Base-by-base conservation (phyloP, 2,329 filamentous ascomycete species). In the Pseudocercospora cruenta region DNA sequence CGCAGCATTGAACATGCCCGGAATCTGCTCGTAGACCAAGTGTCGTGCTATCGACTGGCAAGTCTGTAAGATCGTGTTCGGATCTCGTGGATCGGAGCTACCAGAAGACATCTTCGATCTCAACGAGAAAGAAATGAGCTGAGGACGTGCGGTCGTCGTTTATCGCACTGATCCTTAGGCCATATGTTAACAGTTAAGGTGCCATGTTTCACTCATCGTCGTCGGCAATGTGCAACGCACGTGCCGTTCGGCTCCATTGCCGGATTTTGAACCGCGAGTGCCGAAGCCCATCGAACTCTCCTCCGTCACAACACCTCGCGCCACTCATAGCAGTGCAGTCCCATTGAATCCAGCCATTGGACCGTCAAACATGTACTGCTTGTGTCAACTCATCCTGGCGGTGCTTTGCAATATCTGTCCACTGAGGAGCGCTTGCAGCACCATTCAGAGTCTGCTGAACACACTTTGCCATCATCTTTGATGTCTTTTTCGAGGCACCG, bases 11-110 rank as follows among this genome's bases (percentile, higher is more conserved):
- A 62, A 60, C 39, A 70, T 58, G 55, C 45, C 19, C 2, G 69
- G 69, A 28, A 70, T 47, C 26, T 69, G 65, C 5, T 69, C 62
- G 49, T 65, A 67, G 4, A 67, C 45, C 24, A 67, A 58, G 62
- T 67, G 59, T 9, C 61, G 58, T 22, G 67, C 43, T 24, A 67
- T 49, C 16, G 36, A 60, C 16, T 62, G 69, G 36, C 60, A 63
- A 10, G 63, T 65, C 22, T 66, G 57, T 39, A 70, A 28, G 43
- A 70, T 64, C 26, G 67, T 66, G 49, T 24, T 49, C 12, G 67
- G 63, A 26, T 64, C 62, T 14, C 65, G 69, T 31, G 69, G 69
- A 33, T 69, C 67, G 21, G 66, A 64, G 39, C 62, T 26, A 45
- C 58, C 58, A 36, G 59, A 62, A 7, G 65, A 28, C 65, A 67